A percentile compares a stretch with the other conserved stretches of the same genome.
Conservation (phyloP, 2,329 filamentous ascomycete genomes). For the Fusarium globosum region DNA sequence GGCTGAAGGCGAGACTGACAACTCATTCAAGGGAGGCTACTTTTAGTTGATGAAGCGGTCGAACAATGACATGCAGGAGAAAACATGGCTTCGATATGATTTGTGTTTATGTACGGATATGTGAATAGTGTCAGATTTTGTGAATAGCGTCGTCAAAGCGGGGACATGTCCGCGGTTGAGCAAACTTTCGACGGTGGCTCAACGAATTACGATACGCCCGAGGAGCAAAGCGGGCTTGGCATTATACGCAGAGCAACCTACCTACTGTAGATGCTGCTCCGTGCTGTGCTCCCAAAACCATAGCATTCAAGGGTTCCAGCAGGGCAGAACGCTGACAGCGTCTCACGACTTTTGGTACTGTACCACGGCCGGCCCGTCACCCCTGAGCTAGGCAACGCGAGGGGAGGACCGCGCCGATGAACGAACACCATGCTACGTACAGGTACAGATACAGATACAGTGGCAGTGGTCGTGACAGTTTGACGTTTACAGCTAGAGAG, state of each 20-base stretch:
- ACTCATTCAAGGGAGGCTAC: conserved; percentile 17
- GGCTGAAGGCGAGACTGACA: conserved; percentile 30
- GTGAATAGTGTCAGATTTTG: conserved; percentile 37
- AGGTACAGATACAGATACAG: not conserved
- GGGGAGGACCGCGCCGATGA: conserved; percentile 27
- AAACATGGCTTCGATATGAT: conserved; percentile 2
- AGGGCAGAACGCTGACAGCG: conserved; percentile 37
- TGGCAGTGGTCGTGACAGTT: not conserved
- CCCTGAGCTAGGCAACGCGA: conserved; percentile 39
- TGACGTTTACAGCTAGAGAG: conserved; percentile 31
- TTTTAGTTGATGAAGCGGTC: conserved; percentile 1
- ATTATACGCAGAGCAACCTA: conserved; percentile 9
- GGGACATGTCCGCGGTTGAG: not conserved
- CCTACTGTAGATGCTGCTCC: conserved; percentile 24
- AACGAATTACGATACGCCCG: conserved; percentile 18
- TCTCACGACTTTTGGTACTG: conserved; percentile 36
- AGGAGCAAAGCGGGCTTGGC: conserved; percentile 20
- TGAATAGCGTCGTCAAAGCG: conserved; percentile 30
- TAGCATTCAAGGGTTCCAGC: conserved; percentile 28
- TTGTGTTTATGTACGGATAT: conserved; percentile 13
- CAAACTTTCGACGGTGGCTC: conserved; percentile 1
- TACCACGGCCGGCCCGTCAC: conserved; percentile 33
- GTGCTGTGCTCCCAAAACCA: conserved; percentile 6
- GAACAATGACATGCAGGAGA: not conserved
- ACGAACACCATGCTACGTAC: conserved; percentile 21